Conservation (phyloP, 2,329 filamentous ascomycete species). For the Westerdykella aurantiaca region DNA sequence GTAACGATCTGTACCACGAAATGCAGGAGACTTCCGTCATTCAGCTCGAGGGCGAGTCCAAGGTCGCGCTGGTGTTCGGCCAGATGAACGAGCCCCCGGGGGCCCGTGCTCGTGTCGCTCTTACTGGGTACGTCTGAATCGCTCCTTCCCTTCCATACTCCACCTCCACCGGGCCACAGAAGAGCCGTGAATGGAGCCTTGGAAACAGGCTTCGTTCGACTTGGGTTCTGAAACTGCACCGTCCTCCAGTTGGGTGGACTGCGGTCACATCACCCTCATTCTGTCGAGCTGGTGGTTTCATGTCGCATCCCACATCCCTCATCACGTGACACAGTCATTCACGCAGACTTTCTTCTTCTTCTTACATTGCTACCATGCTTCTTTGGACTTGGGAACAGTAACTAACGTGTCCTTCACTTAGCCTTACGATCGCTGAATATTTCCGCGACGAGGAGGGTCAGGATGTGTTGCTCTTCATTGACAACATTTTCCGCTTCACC, state of each 20-base stretch:
- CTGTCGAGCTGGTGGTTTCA: too few relatives aligned
- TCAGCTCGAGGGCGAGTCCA: constrained; percentile 97
- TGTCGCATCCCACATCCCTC: too few relatives aligned
- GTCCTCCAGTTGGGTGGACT: too few relatives aligned
- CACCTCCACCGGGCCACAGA: too few relatives aligned
- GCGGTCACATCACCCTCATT: too few relatives aligned
- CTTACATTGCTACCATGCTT: too few relatives aligned
- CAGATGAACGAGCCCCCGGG: constrained; percentile 99
- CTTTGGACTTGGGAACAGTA: constrained; percentile 1
- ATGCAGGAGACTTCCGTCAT: constrained; percentile 99
- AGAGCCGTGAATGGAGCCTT: too few relatives aligned
- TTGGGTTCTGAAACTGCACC: too few relatives aligned
- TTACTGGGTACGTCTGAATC: constrained; percentile 57
- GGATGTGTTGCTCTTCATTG: constrained; percentile 98
- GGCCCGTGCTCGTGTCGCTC: constrained; percentile 98
- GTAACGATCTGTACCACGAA: constrained; percentile 99
- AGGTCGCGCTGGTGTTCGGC: constrained; percentile 98
- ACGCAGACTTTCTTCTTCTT: too few relatives aligned
- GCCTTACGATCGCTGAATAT: constrained; percentile 67
- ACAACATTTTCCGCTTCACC: constrained; percentile 99
- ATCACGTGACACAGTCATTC: too few relatives aligned
- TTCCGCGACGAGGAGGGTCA: constrained; percentile 78
- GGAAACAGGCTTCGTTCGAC: too few relatives aligned
- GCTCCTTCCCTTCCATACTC: too few relatives aligned
- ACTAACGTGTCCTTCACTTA: not conserved